Evolutionary conservation across 768 basidiomycete genomes (phyloP).

Genomic region (Kwoniella heveanensis): DNA sequence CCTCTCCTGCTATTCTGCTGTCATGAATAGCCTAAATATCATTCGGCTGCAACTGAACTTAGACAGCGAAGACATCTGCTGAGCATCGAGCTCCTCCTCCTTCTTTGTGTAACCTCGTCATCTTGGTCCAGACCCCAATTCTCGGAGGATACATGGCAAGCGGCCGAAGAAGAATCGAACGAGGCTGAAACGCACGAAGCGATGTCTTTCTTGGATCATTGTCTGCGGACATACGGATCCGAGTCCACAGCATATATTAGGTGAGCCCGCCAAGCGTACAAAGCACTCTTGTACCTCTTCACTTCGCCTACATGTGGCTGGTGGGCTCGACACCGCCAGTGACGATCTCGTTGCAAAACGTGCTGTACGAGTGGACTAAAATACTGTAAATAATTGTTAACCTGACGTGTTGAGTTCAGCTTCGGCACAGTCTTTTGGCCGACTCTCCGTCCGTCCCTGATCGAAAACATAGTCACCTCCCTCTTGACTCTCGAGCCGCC

Average conservation of each 20-base stretch:
- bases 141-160: neutral
- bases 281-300: no score
- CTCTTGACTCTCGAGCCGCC: conserved; percentile 24
- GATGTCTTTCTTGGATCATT: conserved; percentile 19
- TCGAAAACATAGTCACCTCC: conserved; percentile 15
- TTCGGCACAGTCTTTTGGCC: conserved; percentile 29
- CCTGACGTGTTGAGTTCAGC: neutral
- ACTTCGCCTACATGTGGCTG: no score
- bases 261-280: no score
- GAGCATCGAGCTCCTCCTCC: no score
- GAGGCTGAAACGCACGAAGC: conserved; percentile 7
- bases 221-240: conserved; percentile 5
- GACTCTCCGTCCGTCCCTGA: conserved; percentile 15
- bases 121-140: neutral
- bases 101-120: neutral
- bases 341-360: no score
- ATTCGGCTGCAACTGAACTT: no score
- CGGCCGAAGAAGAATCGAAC: neutral
- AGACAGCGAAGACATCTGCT: no score
- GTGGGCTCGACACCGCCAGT: no score
- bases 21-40: no score
- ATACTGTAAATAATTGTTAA: neutral
- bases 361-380: no score
- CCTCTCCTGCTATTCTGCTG: no score
- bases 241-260: conserved; percentile 25